These are phyloP conservation scores for Phytophthora colocasiae DNA, from an alignment of 352 stramenopile genomes.

Conservation along the genomic window DNA sequence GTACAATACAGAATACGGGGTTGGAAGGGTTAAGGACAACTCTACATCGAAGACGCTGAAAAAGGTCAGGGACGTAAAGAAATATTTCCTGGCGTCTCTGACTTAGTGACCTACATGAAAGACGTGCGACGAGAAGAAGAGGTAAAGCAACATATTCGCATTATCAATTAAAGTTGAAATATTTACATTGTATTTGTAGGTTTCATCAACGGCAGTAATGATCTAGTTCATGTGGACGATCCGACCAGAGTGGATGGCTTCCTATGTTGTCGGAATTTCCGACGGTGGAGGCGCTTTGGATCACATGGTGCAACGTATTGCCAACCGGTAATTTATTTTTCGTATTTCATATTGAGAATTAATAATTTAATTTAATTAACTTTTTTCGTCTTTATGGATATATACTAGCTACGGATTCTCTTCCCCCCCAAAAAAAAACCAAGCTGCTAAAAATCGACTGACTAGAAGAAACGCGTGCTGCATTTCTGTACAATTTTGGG, in stretches of 20 bases:
- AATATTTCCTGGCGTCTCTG: not conserved
- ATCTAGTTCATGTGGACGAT: too few species aligned
- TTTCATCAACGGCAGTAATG: too few species aligned
- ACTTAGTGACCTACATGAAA: not conserved
- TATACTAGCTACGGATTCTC: not conserved
- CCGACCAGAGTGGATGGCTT: not conserved
- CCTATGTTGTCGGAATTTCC: not conserved
- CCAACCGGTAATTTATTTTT: not conserved
- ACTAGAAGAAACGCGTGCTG: not conserved
- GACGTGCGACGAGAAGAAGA: not conserved
- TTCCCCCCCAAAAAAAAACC: conserved; percentile 5
- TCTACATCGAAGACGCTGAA: not conserved
- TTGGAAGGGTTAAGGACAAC: too few species aligned
- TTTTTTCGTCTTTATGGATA: conserved; percentile 1
- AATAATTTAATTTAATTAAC: not conserved
- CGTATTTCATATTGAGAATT: too few species aligned
- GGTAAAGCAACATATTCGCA: not conserved
- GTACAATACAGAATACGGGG: too few species aligned
- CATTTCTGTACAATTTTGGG: not conserved
- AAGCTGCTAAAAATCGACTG: conserved; percentile 3
- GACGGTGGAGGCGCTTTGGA: not conserved
- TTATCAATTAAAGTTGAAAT: not conserved
- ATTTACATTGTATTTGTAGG: not conserved
- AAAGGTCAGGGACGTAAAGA: not conserved
- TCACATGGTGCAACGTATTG: conserved; percentile 6